Evolutionary conservation across 2,329 filamentous ascomycete genomes (phyloP).

Genomic region (Hortaea sp.): DNA sequence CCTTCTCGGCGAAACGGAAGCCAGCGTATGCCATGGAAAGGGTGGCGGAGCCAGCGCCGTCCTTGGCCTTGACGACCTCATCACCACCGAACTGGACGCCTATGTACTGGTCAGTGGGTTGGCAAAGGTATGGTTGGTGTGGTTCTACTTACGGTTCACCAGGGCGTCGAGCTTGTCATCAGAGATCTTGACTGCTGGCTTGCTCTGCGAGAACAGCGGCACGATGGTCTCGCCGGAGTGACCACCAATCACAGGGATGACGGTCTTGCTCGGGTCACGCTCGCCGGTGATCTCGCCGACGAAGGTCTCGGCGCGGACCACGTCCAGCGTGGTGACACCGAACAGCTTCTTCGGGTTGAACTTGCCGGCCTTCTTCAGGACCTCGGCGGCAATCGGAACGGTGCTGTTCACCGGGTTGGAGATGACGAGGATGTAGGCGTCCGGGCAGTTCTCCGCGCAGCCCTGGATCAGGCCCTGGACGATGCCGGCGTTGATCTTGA

Average conservation of each 20-base stretch:
- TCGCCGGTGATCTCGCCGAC: constrained; percentile 76
- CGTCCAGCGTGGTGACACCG: constrained; percentile 96
- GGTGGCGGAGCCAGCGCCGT: constrained; percentile 80
- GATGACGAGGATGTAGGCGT: constrained; percentile 92
- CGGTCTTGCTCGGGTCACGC: constrained; percentile 71
- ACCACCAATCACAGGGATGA: constrained; percentile 86
- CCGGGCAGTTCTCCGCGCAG: constrained; percentile 77
- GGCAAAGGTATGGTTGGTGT: neutral
- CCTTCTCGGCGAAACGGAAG: constrained; percentile 89
- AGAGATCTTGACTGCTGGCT: constrained; percentile 69
- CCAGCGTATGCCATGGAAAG: constrained; percentile 94
- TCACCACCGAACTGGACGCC: constrained; percentile 94
- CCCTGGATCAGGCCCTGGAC: constrained; percentile 88
- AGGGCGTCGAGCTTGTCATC: constrained; percentile 83
- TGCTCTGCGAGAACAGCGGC: constrained; percentile 86
- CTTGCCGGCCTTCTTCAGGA: constrained; percentile 83
- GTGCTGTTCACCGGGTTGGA: constrained; percentile 99
- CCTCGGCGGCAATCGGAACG: constrained; percentile 92
- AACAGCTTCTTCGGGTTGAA: constrained; percentile 96
- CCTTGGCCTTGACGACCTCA: constrained; percentile 91
- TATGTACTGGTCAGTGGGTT: constrained; percentile 19
- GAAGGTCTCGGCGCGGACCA: constrained; percentile 96
- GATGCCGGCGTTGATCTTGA: constrained; percentile 99
- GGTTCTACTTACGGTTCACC: constrained; percentile 59
- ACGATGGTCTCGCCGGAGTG: constrained; percentile 99